These are phyloP conservation scores for Pseudevernia furfuracea DNA, from an alignment of 495 filamentous ascomycete genomes.

Conservation along the genomic window DNA sequence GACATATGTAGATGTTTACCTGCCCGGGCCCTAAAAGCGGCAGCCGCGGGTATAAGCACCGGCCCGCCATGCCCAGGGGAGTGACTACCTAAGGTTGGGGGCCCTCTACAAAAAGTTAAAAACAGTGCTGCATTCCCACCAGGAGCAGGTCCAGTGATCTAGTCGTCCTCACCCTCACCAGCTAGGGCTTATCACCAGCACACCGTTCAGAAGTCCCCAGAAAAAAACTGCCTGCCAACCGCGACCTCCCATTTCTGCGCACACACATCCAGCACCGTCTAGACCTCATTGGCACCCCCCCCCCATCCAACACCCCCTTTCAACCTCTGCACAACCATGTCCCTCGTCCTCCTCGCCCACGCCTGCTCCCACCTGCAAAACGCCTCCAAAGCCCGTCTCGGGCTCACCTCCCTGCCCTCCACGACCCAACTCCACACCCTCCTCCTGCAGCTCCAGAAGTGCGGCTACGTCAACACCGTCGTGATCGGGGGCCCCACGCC, in stretches of 20 bases:
- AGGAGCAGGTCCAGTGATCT: no score
- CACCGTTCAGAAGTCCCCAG: no score
- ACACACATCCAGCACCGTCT: background rate
- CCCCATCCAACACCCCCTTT: background rate
- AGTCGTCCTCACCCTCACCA: no score
- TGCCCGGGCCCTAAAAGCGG: no score
- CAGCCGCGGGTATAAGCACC: no score
- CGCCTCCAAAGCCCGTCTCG: constrained; percentile 75
- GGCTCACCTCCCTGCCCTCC: constrained; percentile 77
- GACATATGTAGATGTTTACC: no score
- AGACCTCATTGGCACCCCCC: no score
- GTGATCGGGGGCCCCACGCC: constrained; percentile 66
- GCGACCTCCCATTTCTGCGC: background rate
- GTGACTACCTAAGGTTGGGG: no score
- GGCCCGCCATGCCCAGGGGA: no score
- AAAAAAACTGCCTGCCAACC: background rate
- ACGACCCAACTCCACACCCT: constrained; percentile 73
- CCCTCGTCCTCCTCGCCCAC: constrained; percentile 70
- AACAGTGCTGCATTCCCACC: no score
- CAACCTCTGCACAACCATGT: constrained; percentile 50
- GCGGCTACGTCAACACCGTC: constrained; percentile 75
- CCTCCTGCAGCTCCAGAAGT: constrained; percentile 66
- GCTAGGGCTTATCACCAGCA: no score
- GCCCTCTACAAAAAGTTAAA: no score
- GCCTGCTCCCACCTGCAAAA: constrained; percentile 94